Evolutionary conservation across 805 yeast species (phyloP), one percentile per base, ranked within the genome.

Genomic region (Candida nitratophila): DNA sequence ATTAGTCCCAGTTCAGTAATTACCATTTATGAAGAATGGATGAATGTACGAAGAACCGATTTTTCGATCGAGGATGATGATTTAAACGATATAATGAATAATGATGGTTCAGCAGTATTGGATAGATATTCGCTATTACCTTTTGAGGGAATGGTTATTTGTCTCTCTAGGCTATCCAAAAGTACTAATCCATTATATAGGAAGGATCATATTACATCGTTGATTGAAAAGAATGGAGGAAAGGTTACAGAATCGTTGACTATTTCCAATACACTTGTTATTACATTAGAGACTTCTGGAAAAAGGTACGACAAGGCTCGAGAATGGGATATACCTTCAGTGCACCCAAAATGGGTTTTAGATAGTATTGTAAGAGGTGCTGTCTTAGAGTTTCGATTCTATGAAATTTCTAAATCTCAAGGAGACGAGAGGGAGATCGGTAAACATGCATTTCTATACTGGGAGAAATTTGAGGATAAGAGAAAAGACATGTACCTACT

Each of bases 281-380:
- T 81, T 4, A 70, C 79, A n/a, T 68, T 77, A 26, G 77, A 71
- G 40, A 60, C 59, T 22, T 54, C 61, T 16, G 87, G 87, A 0
- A 72, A 67, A 45, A 53, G 86, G 42, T 79, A 68, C 52, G 63
- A 63, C 15, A 75, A 74, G 53, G 80, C 80, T 3, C 35, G 69
- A 2, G 76, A 74, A 53, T 75, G 81, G 81, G 61, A 63, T 11
- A 70, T 71, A 4, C 77, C 78, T 1, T 69, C 69, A 1, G 70
- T 74, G 26, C 78, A 75, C 52, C 81, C 81, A 0, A 53, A 67
- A 32, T 76, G 76, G 75, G 58, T 77, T 4, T 55, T 63, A 27
- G 79, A 77, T 54, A 64, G 73, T 44, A 53, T 69, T 16, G 53
- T 60, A 21, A 63, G 81, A 39, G 71, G 70, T 2, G 74, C 76